These are phyloP conservation scores for Cornus controversa DNA, from an alignment of 148 eudicot species.

Conservation along the genomic window DNA sequence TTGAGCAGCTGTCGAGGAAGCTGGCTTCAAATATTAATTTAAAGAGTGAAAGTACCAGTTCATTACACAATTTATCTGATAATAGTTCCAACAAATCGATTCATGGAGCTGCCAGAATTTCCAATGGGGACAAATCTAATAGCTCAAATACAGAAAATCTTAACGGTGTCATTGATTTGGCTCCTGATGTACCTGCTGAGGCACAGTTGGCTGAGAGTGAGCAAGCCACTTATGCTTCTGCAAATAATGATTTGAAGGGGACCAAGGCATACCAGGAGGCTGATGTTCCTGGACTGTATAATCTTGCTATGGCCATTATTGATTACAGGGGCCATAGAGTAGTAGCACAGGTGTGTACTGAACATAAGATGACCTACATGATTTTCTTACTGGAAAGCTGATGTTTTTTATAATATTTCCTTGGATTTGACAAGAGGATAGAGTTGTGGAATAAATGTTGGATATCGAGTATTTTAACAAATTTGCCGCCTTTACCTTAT, in stretches of 20 bases:
- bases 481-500: background rate
- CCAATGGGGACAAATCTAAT: constrained; percentile 40
- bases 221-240: constrained; percentile 99
- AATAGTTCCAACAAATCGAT: constrained; percentile 34
- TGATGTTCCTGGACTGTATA: constrained; percentile 90
- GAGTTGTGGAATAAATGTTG: background rate
- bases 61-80: constrained; percentile 24
- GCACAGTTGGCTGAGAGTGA: constrained; percentile 85
- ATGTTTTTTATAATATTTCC: background rate
- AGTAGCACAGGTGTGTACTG: constrained; percentile 85
- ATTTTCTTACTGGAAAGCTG: background rate
- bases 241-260: constrained; percentile 97
- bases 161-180: constrained; percentile 29
- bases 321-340: constrained; percentile 97
- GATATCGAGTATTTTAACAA: background rate
- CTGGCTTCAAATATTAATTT: constrained; percentile 29
- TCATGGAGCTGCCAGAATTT: constrained; percentile 22
- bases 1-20: constrained; percentile 71
- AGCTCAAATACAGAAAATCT: constrained; percentile 34
- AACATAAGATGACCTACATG: background rate
- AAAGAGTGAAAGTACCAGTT: constrained; percentile 32
- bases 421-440: background rate
- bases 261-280: constrained; percentile 98
- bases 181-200: constrained; percentile 60
- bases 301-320: constrained; percentile 97